phyloP scores from a whole-genome alignment of 805 yeast species.

The Metschnikowia continentalis region DNA sequence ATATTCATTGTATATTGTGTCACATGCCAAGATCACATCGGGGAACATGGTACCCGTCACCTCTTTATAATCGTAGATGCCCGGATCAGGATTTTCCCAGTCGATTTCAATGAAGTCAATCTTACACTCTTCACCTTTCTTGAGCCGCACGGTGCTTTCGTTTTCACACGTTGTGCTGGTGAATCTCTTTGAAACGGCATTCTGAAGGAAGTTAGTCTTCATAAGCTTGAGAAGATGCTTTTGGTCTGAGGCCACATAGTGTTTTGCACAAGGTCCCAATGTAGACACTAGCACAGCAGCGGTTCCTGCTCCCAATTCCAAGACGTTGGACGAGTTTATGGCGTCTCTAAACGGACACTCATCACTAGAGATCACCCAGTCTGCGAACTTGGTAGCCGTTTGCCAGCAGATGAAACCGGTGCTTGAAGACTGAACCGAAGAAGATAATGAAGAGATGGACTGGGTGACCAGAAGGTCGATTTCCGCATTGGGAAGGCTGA shows the following conservation, averaged over 20 bases:
- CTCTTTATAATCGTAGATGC: conserved; percentile 18
- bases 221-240: conserved; percentile 48
- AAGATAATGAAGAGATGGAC: conserved; percentile 30
- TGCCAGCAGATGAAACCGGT: conserved; percentile 69
- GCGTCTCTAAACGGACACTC: conserved; percentile 24
- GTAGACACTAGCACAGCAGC: conserved; percentile 47
- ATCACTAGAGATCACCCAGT: conserved; percentile 45
- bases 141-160: background rate
- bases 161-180: conserved; percentile 10
- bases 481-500: conserved; percentile 20
- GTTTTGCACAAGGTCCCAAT: conserved; percentile 28
- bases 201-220: conserved; percentile 41
- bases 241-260: conserved; percentile 59
- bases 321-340: conserved; percentile 23
- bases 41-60: conserved; percentile 21
- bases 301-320: conserved; percentile 64
- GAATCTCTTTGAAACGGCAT: conserved; percentile 20
- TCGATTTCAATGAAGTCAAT: conserved; percentile 53
- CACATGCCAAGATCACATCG: conserved; percentile 56
- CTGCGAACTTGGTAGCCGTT: conserved; percentile 43
- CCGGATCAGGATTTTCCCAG: conserved; percentile 52
- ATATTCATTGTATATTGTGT: conserved; percentile 62
- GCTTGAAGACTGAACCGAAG: conserved; percentile 36
- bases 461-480: conserved; percentile 30
- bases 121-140: conserved; percentile 6